phyloP scores from a whole-genome alignment of 352 stramenopile genomes.

The Halophytophthora batemanensis region DNA sequence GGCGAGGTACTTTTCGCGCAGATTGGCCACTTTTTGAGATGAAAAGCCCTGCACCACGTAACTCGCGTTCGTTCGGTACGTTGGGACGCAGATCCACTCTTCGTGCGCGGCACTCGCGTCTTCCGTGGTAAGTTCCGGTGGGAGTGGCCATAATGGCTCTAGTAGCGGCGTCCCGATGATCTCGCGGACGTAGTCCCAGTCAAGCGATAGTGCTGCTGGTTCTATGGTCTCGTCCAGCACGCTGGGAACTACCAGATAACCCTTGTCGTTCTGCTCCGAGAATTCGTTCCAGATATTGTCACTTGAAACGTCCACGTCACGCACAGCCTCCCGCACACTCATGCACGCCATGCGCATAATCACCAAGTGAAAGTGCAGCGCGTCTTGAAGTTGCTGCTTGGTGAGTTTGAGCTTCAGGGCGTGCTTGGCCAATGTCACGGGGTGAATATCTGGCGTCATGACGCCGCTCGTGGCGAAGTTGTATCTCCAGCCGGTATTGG shows the following conservation, averaged over 20 bases:
- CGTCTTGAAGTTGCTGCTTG: constrained; percentile 54
- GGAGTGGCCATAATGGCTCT: constrained; percentile 64
- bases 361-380: constrained; percentile 73
- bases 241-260: constrained; percentile 79
- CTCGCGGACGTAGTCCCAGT: constrained; percentile 65
- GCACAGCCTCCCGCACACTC: constrained; percentile 64
- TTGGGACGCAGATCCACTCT: constrained; percentile 79
- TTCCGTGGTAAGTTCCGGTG: constrained; percentile 10
- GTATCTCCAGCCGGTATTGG: constrained; percentile 77
- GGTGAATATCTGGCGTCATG: constrained; percentile 59
- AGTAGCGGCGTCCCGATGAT: constrained; percentile 66
- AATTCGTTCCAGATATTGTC: constrained; percentile 79
- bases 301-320: constrained; percentile 57
- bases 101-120: constrained; percentile 14
- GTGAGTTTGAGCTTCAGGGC: constrained; percentile 40
- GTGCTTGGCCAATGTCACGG: constrained; percentile 55
- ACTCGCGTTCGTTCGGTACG: constrained; percentile 60
- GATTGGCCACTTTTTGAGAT: constrained; percentile 37
- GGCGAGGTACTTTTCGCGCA: constrained; percentile 42
- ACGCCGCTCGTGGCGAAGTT: constrained; percentile 78
- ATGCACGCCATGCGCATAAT: constrained; percentile 81
- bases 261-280: constrained; percentile 85
- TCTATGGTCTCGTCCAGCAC: constrained; percentile 21
- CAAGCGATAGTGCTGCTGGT: constrained; percentile 28
- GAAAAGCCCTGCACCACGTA: constrained; percentile 58